phyloP scores from a whole-genome alignment of 2,329 filamentous ascomycete species.

The Coniochaeta ligniaria region DNA sequence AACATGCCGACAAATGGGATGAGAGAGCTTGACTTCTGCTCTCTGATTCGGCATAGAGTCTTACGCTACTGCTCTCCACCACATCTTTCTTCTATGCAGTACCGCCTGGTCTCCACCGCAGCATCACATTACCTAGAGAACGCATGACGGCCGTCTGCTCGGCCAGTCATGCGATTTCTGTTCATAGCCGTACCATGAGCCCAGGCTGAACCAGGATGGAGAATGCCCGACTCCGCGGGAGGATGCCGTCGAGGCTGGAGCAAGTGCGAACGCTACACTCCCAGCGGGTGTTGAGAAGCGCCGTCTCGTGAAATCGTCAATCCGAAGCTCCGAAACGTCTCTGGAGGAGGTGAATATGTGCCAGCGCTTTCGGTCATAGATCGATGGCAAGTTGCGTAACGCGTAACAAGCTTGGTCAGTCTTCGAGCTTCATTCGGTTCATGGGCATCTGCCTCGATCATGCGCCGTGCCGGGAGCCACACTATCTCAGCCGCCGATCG shows the following conservation, averaged over 20 bases:
- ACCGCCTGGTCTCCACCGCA: background rate
- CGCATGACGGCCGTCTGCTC: background rate
- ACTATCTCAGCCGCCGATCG: background rate
- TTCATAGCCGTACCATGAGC: background rate
- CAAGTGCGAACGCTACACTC: background rate
- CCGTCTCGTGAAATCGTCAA: background rate
- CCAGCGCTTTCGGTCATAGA: background rate
- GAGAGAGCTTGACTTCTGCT: background rate
- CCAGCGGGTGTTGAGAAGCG: background rate
- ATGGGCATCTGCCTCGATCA: background rate
- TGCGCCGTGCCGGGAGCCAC: background rate
- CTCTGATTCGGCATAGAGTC: background rate
- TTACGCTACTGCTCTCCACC: background rate
- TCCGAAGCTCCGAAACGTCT: background rate
- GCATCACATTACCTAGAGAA: background rate
- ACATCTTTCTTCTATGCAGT: background rate
- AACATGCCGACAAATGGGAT: background rate
- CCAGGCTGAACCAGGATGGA: background rate
- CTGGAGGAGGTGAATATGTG: background rate
- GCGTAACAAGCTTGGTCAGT: background rate
- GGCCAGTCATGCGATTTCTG: background rate
- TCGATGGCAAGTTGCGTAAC: background rate
- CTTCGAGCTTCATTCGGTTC: background rate
- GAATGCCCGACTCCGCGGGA: background rate
- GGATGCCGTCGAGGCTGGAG: background rate